Evolutionary conservation across 1,139 yeast genomes (phyloP), one percentile per base, ranked within the genome.

Genomic region (Saccharomycopsis crataegensis): DNA sequence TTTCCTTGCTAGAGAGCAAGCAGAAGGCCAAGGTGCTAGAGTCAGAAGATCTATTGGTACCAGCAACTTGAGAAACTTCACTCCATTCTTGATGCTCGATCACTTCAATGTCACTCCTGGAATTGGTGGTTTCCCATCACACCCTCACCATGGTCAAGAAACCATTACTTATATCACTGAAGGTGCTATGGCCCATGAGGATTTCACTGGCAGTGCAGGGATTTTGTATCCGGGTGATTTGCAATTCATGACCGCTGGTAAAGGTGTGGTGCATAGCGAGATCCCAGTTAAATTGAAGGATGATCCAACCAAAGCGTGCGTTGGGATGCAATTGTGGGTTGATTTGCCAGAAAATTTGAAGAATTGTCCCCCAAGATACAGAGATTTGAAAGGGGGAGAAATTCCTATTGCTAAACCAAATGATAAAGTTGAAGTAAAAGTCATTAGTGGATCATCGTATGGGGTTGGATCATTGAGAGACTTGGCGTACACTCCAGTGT

Each of bases 221-320:
- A 75, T 88, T 22, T 72, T 90, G 54, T 78, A 80, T 57, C 83
- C 90, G 28, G 97, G 96, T 51, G 97, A 90, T 65, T 73, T 90
- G 61, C 97, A 90, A 70, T 89, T 90, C 66, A 90, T 90, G 96
- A 90, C 96, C 55, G 96, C 96, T 8, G 96, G 97, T 55, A 79
- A 77, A 61, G 97, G 96, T 53, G 80, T 89, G 46, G 89, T 87
- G 42, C 96, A 89, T 64, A 79, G 90, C 5, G 95, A 87, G 64
- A 86, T 87, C 81, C 96, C 96, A n/a, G 79, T 86, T 38, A 74
- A 75, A 44, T 75, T 75, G 60, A 74, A 74, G 7, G 86, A 84
- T 31, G 66, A 74, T 22, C 71, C 78, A 1, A 14, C 9, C 17
- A 22, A 41, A 31, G n/a, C 28, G 6, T 80, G 83, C 42, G 77